phyloP scores from a whole-genome alignment of 495 filamentous ascomycete genomes.

The Podospora australis region DNA sequence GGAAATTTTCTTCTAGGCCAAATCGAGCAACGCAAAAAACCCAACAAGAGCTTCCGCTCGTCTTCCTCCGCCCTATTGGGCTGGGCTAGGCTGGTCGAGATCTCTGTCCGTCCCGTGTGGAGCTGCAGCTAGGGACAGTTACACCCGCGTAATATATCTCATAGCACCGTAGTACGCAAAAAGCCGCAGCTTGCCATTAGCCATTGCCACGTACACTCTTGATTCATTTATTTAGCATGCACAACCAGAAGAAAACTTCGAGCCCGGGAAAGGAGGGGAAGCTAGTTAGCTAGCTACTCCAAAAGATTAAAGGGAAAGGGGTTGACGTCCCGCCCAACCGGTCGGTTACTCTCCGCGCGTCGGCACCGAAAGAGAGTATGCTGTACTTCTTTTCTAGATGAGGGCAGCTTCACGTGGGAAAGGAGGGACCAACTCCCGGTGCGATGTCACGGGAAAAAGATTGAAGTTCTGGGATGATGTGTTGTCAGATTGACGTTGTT shows the following conservation, averaged over 20 bases:
- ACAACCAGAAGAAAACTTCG: background rate
- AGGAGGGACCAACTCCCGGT: too few relatives aligned
- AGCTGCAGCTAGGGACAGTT: conserved; percentile 1
- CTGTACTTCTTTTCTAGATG: too few relatives aligned
- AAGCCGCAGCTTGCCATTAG: background rate
- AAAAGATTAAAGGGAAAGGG: background rate
- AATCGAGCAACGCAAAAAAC: too few relatives aligned
- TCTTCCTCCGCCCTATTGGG: too few relatives aligned
- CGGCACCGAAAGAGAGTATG: background rate
- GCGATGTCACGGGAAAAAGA: too few relatives aligned
- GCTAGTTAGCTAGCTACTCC: too few relatives aligned
- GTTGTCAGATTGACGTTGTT: too few relatives aligned
- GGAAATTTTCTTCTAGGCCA: too few relatives aligned
- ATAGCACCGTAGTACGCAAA: background rate
- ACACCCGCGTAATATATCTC: background rate
- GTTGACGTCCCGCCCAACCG: conserved; percentile 1
- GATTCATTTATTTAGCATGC: background rate
- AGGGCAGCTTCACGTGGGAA: too few relatives aligned
- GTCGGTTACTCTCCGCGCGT: background rate
- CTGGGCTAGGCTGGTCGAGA: too few relatives aligned
- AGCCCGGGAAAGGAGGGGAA: background rate
- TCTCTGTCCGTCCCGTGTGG: background rate
- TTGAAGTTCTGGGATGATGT: too few relatives aligned
- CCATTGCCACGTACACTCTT: background rate
- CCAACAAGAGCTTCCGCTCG: too few relatives aligned